phyloP scores from a whole-genome alignment of 805 yeast species.

The Candida incommunis region DNA sequence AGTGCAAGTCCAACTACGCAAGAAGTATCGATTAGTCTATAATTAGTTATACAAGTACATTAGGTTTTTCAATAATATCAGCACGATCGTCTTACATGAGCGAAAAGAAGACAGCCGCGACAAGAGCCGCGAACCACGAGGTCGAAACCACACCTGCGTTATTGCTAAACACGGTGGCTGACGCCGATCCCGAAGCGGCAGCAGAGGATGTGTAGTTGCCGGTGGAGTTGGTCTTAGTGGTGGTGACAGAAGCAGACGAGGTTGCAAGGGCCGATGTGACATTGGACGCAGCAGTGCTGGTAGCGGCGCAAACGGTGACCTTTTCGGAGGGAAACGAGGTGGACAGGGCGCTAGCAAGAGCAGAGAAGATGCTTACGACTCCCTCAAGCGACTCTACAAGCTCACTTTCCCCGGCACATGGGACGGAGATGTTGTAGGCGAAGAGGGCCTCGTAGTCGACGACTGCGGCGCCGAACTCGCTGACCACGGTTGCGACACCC shows the following conservation, averaged over 20 bases:
- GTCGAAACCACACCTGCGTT: background rate
- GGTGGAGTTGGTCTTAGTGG: background rate
- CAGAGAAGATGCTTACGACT: background rate
- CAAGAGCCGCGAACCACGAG: background rate
- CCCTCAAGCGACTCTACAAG: background rate
- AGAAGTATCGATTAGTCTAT: no score
- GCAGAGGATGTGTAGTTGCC: background rate
- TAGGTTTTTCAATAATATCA: no score
- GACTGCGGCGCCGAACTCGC: background rate
- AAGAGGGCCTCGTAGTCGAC: background rate
- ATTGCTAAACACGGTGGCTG: background rate
- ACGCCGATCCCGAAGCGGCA: background rate
- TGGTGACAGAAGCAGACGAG: background rate
- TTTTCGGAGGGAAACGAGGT: background rate
- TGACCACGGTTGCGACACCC: background rate
- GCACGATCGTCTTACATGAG: no score
- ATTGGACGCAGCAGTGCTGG: background rate
- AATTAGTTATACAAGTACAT: no score
- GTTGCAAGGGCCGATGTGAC: background rate
- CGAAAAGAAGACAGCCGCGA: background rate
- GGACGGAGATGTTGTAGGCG: background rate
- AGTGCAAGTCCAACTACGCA: no score
- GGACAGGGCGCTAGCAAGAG: background rate
- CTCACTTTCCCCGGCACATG: background rate
- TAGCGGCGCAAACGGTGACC: background rate